A percentile compares a stretch with the other conserved stretches of the same genome.
phyloP scores from a whole-genome alignment of 768 basidiomycete genomes.

The Daedalea quercina region DNA sequence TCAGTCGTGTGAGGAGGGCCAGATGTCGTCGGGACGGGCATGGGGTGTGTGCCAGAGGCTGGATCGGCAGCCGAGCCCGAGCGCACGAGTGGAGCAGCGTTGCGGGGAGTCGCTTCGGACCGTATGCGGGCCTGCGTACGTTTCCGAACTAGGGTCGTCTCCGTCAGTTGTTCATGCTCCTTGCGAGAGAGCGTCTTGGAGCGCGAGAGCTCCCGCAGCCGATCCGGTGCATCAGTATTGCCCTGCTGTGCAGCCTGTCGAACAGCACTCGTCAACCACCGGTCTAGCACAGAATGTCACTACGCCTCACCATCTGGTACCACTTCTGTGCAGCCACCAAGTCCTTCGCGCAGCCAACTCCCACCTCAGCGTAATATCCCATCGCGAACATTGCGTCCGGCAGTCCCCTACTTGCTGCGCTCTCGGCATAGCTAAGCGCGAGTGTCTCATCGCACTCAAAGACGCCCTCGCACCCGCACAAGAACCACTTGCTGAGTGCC shows the following conservation, averaged over 20 bases:
- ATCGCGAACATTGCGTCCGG: conserved; percentile 89
- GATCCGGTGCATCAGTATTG: conserved; percentile 73
- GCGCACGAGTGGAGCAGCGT: background rate
- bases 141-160: conserved; percentile 74
- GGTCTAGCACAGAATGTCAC: background rate
- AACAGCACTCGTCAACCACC: background rate
- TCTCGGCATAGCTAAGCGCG: conserved; percentile 86
- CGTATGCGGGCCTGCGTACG: conserved; percentile 68
- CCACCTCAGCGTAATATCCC: conserved; percentile 93
- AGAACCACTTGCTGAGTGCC: conserved; percentile 96
- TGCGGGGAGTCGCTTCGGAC: conserved; percentile 29
- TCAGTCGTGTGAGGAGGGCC: too few relatives aligned
- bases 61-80: too few relatives aligned
- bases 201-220: conserved; percentile 61
- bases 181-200: conserved; percentile 59
- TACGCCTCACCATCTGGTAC: conserved; percentile 56
- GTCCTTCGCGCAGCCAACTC: conserved; percentile 70
- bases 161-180: conserved; percentile 77
- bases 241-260: conserved; percentile 67
- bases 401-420: conserved; percentile 69
- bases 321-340: conserved; percentile 62
- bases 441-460: conserved; percentile 87
- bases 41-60: too few relatives aligned
- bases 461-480: conserved; percentile 71
- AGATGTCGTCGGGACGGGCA: too few relatives aligned